phyloP scores from a whole-genome alignment of 352 stramenopile genomes.

The Peronospora destructor region DNA sequence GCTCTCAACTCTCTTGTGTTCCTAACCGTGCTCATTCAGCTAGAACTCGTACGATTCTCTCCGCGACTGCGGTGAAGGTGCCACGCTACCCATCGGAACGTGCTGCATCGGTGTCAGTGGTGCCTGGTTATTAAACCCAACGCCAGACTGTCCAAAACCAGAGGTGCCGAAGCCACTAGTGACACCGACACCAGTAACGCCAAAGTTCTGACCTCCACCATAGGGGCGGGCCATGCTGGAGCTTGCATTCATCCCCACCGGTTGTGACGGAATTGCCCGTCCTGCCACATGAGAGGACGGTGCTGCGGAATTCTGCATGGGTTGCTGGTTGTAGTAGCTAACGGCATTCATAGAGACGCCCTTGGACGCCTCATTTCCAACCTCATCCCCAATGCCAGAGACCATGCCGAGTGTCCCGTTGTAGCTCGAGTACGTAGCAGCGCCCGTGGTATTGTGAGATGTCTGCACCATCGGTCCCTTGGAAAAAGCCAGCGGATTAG shows the following conservation, averaged over 20 bases:
- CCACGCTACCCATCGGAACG: slow-evolving; percentile 16
- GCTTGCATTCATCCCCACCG: slow-evolving; percentile 26
- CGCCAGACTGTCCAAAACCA: not conserved
- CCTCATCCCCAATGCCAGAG: slow-evolving; percentile 10
- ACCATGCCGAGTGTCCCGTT: slow-evolving; percentile 14
- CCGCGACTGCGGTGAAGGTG: slow-evolving; percentile 22
- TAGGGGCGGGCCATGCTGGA: slow-evolving; percentile 5
- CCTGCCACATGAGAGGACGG: slow-evolving; percentile 40
- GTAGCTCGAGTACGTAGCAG: slow-evolving; percentile 31
- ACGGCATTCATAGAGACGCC: slow-evolving; percentile 31
- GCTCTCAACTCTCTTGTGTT: slow-evolving; percentile 6
- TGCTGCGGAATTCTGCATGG: slow-evolving; percentile 31
- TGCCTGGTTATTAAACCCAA: slow-evolving; percentile 7
- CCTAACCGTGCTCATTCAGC: slow-evolving; percentile 8
- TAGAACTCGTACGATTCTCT: slow-evolving; percentile 42
- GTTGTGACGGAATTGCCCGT: slow-evolving; percentile 38
- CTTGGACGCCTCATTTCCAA: slow-evolving; percentile 21
- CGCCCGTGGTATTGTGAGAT: slow-evolving; percentile 26
- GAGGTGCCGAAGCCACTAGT: slow-evolving; percentile 10
- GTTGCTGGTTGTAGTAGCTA: slow-evolving; percentile 55
- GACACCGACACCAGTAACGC: not conserved
- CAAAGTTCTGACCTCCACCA: slow-evolving; percentile 20
- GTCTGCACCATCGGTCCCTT: slow-evolving; percentile 31
- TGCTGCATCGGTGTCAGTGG: slow-evolving; percentile 23
- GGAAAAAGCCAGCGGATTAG: slow-evolving; percentile 24